Base-by-base conservation (phyloP, 768 basidiomycete genomes). In the Xerocomellus amylosporus region DNA sequence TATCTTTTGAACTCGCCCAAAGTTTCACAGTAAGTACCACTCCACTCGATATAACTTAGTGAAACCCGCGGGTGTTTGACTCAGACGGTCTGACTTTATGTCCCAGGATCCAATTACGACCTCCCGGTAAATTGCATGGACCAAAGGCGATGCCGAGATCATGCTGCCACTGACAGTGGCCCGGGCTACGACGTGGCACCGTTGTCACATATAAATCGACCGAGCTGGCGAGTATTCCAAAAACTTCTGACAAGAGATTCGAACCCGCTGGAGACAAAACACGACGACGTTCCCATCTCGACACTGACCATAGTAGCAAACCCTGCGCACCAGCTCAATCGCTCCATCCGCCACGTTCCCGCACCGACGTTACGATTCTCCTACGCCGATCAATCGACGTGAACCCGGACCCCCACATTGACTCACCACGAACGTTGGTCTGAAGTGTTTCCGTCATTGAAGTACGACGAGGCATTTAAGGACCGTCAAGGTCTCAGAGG, bases 31-130 rank as follows among this genome's bases (percentile, higher is more conserved):
- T 13, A 13, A 33, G 9, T 33, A 8, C n/a, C 47, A 39, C 26
- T 14, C 22, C 22, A 15, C 47, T 4, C 9, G 5, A 46, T 7
- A 5, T 1, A 46, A 37, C 17, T 14, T 5, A 12, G 50, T 50
- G 54, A 49, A 56, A 56, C 55, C 26, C 12, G 45, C 51, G 30
- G 44, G 8, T 13, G 38, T 36, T 45, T 4, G 28, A 37, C 41
- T 36, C 41, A 59, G 59, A 48, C 48, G 3, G 26, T 14, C 28
- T 56, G 31, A 49, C 55, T 41, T 37, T 30, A 15, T 54, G 52
- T 54, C 40, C 28, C 22, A 53, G 46, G 4, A 22, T 13, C 24
- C 19, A 26, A 14, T 39, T 20, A 39, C 37, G n/a, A 28, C 5
- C 13, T 22, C n/a, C 37, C 14, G 14, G 19, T 49, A 4, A 41